Conservation (phyloP, 1,284 basidiomycete species). For the Pisolithus thermaeus region DNA sequence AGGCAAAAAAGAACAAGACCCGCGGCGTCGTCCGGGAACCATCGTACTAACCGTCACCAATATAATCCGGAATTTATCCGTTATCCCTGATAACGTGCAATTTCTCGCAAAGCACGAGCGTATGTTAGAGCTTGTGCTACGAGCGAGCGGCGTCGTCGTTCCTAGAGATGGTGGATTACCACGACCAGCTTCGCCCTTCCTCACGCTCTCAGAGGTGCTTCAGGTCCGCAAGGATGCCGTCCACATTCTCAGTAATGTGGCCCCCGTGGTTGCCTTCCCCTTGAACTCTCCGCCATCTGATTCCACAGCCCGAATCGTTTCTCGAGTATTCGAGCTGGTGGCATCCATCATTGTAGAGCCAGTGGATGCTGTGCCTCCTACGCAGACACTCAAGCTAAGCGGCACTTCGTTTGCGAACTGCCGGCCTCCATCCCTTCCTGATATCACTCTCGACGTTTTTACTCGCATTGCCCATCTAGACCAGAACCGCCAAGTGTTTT, state of each 20-base stretch:
- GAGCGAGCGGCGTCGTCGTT: conserved; percentile 48
- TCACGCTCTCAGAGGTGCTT: conserved; percentile 70
- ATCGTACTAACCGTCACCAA: conserved; percentile 70
- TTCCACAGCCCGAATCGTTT: conserved; percentile 38
- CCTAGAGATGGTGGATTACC: conserved; percentile 35
- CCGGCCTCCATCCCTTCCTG: conserved; percentile 59
- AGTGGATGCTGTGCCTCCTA: conserved; percentile 57
- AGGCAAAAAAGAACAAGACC: conserved; percentile 43
- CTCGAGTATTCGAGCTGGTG: conserved; percentile 62
- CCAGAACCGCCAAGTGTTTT: conserved; percentile 72
- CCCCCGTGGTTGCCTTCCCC: conserved; percentile 45
- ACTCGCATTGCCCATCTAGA: conserved; percentile 74
- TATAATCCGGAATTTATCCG: conserved; percentile 83
- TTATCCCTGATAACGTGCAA: conserved; percentile 65
- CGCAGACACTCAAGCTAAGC: conserved; percentile 48
- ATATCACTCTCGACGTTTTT: conserved; percentile 80
- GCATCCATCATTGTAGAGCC: conserved; percentile 75
- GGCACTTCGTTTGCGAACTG: conserved; percentile 39
- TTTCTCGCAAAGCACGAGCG: conserved; percentile 65
- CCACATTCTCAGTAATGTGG: conserved; percentile 66
- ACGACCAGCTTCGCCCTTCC: conserved; percentile 44
- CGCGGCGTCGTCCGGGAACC: conserved; percentile 60
- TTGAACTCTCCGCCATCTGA: conserved; percentile 32
- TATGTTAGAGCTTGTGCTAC: conserved; percentile 62
- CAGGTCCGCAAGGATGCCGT: conserved; percentile 76